phyloP scores from a whole-genome alignment of 805 yeast species.

The Suhomyces sp. region DNA sequence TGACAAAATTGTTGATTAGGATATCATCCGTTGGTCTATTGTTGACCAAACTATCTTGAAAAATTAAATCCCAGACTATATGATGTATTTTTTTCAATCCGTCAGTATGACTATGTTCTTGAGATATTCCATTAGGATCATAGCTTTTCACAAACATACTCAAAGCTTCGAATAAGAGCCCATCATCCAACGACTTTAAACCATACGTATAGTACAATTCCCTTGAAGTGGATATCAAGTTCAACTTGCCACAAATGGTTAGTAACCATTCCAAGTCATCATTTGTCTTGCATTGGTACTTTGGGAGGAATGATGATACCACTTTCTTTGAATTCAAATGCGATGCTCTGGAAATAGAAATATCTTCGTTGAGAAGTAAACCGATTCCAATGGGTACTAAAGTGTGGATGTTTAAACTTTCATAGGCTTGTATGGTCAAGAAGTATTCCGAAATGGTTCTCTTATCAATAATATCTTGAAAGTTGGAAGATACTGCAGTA shows the following conservation, averaged over 20 bases:
- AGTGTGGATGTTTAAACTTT: slow-evolving; percentile 50
- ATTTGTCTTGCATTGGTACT: slow-evolving; percentile 58
- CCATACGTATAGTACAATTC: slow-evolving; percentile 53
- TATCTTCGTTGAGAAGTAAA: slow-evolving; percentile 41
- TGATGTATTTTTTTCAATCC: slow-evolving; percentile 48
- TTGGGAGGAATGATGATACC: slow-evolving; percentile 59
- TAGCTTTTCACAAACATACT: slow-evolving; percentile 64
- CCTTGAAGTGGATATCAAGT: slow-evolving; percentile 56
- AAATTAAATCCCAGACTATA: slow-evolving; percentile 58
- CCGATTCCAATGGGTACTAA: slow-evolving; percentile 73
- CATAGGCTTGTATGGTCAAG: slow-evolving; percentile 53
- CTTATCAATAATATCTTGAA: slow-evolving; percentile 13
- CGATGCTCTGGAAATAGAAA: slow-evolving; percentile 45
- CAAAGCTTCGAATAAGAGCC: slow-evolving; percentile 61
- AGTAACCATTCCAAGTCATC: slow-evolving; percentile 82
- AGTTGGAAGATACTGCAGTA: slow-evolving; percentile 11
- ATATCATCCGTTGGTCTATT: slow-evolving; percentile 58
- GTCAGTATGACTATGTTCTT: slow-evolving; percentile 17
- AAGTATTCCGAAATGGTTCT: slow-evolving; percentile 54
- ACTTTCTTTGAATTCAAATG: slow-evolving; percentile 32
- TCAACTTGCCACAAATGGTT: slow-evolving; percentile 67
- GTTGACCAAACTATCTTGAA: slow-evolving; percentile 56
- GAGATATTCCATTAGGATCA: slow-evolving; percentile 35
- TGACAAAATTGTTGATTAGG: slow-evolving; percentile 50
- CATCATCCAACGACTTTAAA: slow-evolving; percentile 49